phyloP scores from a whole-genome alignment of 768 basidiomycete genomes.

The Fomitopsis pulvina region DNA sequence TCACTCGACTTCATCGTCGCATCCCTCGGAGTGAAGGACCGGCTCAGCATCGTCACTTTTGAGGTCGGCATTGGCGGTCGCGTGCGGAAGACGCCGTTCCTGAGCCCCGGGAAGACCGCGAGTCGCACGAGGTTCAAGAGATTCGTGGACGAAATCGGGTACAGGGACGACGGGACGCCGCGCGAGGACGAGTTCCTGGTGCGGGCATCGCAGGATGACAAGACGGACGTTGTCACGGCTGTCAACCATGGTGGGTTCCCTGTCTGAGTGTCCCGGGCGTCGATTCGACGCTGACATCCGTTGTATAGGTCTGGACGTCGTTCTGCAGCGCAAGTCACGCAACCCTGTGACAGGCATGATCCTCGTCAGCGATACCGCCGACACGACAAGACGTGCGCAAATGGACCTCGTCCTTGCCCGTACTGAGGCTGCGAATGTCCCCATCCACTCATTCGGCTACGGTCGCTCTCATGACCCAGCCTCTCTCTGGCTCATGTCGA shows the following conservation, averaged over 20 bases:
- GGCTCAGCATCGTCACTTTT: constrained; percentile 87
- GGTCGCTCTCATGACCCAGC: constrained; percentile 96
- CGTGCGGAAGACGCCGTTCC: constrained; percentile 92
- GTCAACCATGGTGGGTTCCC: constrained; percentile 77
- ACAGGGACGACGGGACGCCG: constrained; percentile 24
- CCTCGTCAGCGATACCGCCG: constrained; percentile 87
- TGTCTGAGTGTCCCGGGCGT: not conserved
- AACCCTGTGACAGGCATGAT: constrained; percentile 90
- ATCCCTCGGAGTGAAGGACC: constrained; percentile 68
- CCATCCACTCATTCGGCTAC: constrained; percentile 96
- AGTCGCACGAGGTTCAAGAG: constrained; percentile 65
- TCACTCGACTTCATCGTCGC: constrained; percentile 84
- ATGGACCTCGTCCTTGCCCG: constrained; percentile 98
- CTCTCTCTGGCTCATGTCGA: constrained; percentile 97
- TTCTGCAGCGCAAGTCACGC: constrained; percentile 88
- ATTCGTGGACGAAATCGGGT: constrained; percentile 70
- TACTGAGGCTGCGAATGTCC: constrained; percentile 92
- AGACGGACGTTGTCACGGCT: constrained; percentile 97
- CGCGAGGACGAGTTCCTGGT: constrained; percentile 61
- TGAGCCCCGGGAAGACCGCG: constrained; percentile 61
- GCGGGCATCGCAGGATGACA: constrained; percentile 78
- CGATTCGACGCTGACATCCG: not conserved
- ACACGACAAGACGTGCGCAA: constrained; percentile 88
- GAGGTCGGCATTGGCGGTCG: constrained; percentile 79
- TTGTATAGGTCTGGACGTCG: constrained; percentile 77